Evolutionary conservation across 768 basidiomycete genomes (phyloP).

Genomic region (Trametes sanguinea): DNA sequence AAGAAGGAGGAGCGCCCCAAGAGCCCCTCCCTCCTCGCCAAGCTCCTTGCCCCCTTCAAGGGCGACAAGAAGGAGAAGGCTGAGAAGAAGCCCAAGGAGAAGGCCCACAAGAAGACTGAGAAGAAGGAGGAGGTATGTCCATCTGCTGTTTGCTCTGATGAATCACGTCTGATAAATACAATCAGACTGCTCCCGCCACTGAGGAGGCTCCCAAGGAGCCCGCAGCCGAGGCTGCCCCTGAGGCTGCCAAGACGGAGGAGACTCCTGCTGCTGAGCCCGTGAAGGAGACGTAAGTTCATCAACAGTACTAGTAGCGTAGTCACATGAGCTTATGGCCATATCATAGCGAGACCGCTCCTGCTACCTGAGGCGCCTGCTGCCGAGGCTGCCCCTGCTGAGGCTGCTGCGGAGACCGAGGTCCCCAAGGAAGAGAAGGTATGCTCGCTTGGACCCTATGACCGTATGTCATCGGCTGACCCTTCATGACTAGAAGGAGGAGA

Average conservation of each 20-base stretch:
- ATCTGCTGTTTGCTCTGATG: not conserved
- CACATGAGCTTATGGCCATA: constrained; percentile 16
- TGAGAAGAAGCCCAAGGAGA: constrained; percentile 67
- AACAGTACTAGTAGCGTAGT: not conserved
- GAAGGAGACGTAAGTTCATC: constrained; percentile 66
- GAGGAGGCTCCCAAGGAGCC: constrained; percentile 47
- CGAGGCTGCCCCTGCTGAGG: constrained; percentile 37
- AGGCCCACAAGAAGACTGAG: constrained; percentile 77
- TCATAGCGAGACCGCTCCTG: constrained; percentile 48
- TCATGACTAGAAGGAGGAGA: constrained; percentile 44
- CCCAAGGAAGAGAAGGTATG: constrained; percentile 67
- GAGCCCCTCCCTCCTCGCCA: constrained; percentile 76
- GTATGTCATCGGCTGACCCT: not conserved
- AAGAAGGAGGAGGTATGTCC: constrained; percentile 63
- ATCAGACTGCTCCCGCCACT: constrained; percentile 35
- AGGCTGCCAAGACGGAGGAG: constrained; percentile 34
- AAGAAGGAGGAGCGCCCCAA: constrained; percentile 83
- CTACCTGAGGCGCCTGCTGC: constrained; percentile 35
- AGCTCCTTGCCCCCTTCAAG: constrained; percentile 81
- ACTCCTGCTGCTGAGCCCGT: constrained; percentile 52
- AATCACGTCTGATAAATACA: not conserved
- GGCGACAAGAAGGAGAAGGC: constrained; percentile 44
- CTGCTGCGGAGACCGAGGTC: constrained; percentile 42
- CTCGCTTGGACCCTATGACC: not conserved
- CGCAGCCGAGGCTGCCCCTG: constrained; percentile 45